phyloP scores from a whole-genome alignment of 1,139 yeast genomes.

The Trichomonascaceae sp. region DNA sequence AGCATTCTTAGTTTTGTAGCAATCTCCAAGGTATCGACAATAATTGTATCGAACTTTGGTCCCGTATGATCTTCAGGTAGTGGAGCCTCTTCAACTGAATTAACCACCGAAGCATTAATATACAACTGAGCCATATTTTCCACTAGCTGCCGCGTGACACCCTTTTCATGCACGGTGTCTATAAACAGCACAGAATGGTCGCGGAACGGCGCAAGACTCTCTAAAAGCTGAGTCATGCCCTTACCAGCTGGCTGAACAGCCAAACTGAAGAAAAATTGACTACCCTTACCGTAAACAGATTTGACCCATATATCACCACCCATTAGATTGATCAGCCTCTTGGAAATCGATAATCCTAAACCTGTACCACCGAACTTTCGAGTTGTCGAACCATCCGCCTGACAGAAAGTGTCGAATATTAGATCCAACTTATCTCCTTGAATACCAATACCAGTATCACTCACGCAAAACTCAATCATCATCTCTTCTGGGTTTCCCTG shows the following conservation, averaged over 20 bases:
- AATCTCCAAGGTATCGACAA: slow-evolving; percentile 71
- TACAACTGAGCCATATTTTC: slow-evolving; percentile 41
- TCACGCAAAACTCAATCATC: slow-evolving; percentile 73
- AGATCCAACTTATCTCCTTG: slow-evolving; percentile 75
- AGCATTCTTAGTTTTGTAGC: slow-evolving; percentile 63
- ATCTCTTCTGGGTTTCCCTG: slow-evolving; percentile 49
- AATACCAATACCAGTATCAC: slow-evolving; percentile 87
- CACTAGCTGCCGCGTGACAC: slow-evolving; percentile 48
- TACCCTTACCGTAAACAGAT: slow-evolving; percentile 74
- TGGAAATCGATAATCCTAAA: slow-evolving; percentile 78
- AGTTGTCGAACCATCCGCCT: slow-evolving; percentile 89
- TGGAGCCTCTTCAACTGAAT: slow-evolving; percentile 38
- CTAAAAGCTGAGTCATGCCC: slow-evolving; percentile 58
- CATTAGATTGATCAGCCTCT: slow-evolving; percentile 80
- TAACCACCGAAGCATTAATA: slow-evolving; percentile 39
- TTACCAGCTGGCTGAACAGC: slow-evolving; percentile 70
- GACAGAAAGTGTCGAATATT: slow-evolving; percentile 83
- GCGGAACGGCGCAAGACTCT: slow-evolving; percentile 65
- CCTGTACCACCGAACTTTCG: slow-evolving; percentile 92
- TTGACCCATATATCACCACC: slow-evolving; percentile 88
- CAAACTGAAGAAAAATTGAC: slow-evolving; percentile 73
- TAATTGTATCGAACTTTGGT: slow-evolving; percentile 65
- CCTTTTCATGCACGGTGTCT: slow-evolving; percentile 54
- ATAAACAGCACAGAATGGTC: slow-evolving; percentile 65
- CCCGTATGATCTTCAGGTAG: slow-evolving; percentile 34